These are phyloP conservation scores for Rhodosporidiobolus sp. DNA, from an alignment of 768 basidiomycete genomes.

Conservation along the genomic window DNA sequence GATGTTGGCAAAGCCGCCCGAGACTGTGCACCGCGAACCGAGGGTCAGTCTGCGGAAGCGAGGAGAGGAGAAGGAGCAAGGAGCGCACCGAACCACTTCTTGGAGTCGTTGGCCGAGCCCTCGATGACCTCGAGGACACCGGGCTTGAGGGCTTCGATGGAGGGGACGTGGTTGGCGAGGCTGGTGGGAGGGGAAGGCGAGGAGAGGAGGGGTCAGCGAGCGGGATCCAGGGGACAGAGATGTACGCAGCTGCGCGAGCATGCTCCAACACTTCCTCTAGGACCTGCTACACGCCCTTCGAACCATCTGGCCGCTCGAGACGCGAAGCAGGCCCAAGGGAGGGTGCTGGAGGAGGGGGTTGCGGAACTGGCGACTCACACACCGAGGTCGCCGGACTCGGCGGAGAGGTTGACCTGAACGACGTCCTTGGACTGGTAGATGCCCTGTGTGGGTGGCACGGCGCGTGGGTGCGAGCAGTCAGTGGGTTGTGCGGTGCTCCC, in stretches of 20 bases:
- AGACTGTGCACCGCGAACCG: slow-evolving; percentile 58
- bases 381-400: slow-evolving; percentile 96
- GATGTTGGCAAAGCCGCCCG: slow-evolving; percentile 94
- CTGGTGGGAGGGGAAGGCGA: slow-evolving; percentile 4
- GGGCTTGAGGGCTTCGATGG: slow-evolving; percentile 91
- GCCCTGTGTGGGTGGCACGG: slow-evolving; percentile 56
- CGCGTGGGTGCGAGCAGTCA: no score
- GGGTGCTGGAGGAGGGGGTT: neutral
- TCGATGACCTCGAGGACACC: slow-evolving; percentile 95
- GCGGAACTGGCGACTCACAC: slow-evolving; percentile 51
- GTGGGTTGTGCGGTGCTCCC: neutral
- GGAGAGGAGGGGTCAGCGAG: neutral
- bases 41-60: neutral
- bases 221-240: neutral
- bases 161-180: slow-evolving; percentile 94
- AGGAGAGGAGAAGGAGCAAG: neutral
- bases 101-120: slow-evolving; percentile 61
- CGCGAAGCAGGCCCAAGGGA: neutral
- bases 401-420: slow-evolving; percentile 90
- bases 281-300: no score
- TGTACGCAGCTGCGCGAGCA: neutral
- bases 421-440: slow-evolving; percentile 89
- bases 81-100: slow-evolving; percentile 93
- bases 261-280: no score
- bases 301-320: no score